Evolutionary conservation across 106 monocot species (phyloP).

Genomic region (Posidonia australis): DNA sequence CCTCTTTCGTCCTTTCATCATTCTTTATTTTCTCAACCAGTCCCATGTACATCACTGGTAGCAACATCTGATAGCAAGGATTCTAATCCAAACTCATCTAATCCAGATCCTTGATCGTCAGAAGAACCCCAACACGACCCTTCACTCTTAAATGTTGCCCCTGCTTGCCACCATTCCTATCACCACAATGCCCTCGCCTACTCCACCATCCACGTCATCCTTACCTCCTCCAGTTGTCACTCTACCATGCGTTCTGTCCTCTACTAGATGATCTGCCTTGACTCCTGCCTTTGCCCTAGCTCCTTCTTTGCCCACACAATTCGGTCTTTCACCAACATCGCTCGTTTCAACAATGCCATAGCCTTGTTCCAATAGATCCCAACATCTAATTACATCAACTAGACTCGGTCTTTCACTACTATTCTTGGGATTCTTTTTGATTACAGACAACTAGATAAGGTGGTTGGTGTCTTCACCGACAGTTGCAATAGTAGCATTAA

Average conservation of each 20-base stretch:
- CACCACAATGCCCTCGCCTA: slow-evolving; percentile 30
- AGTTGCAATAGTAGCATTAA: slow-evolving; percentile 1
- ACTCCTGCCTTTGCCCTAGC: slow-evolving; percentile 11
- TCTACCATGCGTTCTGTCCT: slow-evolving; percentile 10
- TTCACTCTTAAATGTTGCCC: slow-evolving; percentile 40
- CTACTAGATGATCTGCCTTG: slow-evolving; percentile 11
- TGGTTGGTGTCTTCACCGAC: slow-evolving; percentile 25
- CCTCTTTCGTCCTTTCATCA: too few relatives aligned
- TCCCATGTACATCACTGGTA: neutral
- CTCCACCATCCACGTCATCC: slow-evolving; percentile 18
- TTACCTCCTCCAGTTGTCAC: slow-evolving; percentile 13
- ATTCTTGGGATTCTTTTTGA: slow-evolving; percentile 30
- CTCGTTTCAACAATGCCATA: slow-evolving; percentile 9
- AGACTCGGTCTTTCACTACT: slow-evolving; percentile 38
- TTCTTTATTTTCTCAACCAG: too few relatives aligned
- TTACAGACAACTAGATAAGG: slow-evolving; percentile 15
- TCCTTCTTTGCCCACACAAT: slow-evolving; percentile 14
- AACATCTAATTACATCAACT: slow-evolving; percentile 29
- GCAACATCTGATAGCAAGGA: slow-evolving; percentile 39
- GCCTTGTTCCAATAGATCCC: slow-evolving; percentile 25
- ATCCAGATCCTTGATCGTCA: slow-evolving; percentile 53
- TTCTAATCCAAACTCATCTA: slow-evolving; percentile 47
- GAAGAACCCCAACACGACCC: slow-evolving; percentile 62
- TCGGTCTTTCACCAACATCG: slow-evolving; percentile 1
- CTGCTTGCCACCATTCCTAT: slow-evolving; percentile 35